phyloP scores from a whole-genome alignment of 306 rosid genomes.

The Gillenia trifoliata region DNA sequence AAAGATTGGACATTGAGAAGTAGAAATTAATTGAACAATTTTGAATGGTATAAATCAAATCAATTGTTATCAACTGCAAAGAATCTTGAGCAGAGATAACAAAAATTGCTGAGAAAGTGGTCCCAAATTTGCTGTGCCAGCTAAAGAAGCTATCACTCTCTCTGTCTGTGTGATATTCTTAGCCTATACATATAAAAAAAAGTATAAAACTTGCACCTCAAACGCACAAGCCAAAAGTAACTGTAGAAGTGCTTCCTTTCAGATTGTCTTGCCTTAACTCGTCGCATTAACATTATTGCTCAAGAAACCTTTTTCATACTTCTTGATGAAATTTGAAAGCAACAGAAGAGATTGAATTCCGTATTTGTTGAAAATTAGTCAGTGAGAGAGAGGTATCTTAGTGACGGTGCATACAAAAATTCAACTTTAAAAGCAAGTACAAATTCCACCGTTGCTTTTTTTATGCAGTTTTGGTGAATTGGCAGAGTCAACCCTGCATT shows the following conservation, averaged over 20 bases:
- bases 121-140: slow-evolving; percentile 15
- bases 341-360: neutral
- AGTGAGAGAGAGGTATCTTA: neutral
- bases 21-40: neutral
- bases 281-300: slow-evolving; percentile 24
- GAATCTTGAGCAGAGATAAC: slow-evolving; percentile 22
- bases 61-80: neutral
- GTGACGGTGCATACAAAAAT: neutral
- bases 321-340: slow-evolving; percentile 5
- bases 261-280: slow-evolving; percentile 34
- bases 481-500: slow-evolving; percentile 32
- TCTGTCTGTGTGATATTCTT: neutral
- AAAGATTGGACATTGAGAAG: neutral
- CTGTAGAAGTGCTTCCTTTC: slow-evolving; percentile 34
- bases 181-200: neutral
- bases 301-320: slow-evolving; percentile 19
- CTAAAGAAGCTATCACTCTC: slow-evolving; percentile 7
- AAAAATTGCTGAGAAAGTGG: slow-evolving; percentile 32
- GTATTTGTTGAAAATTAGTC: slow-evolving; percentile 13
- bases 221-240: slow-evolving; percentile 25
- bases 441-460: slow-evolving; percentile 2
- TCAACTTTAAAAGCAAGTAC: neutral
- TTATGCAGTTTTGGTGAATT: slow-evolving; percentile 18
- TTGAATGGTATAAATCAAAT: neutral
- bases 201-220: slow-evolving; percentile 27